phyloP scores from a whole-genome alignment of 768 basidiomycete genomes.

The Imleria badia region DNA sequence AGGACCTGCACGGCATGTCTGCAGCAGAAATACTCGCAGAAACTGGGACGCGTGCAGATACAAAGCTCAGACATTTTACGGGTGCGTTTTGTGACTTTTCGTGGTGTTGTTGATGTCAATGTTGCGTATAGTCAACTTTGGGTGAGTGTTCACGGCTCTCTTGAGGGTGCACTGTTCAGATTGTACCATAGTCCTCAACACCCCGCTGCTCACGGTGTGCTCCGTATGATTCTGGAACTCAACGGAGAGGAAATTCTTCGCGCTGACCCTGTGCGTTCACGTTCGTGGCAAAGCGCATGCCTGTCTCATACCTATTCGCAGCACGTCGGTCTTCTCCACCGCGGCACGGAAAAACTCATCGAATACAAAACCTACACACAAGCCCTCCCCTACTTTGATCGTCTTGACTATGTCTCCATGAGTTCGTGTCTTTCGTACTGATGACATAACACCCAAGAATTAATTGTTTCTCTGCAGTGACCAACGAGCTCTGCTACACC shows the following conservation, averaged over 20 bases:
- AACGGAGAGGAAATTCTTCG: slow-evolving; percentile 95
- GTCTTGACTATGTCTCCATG: slow-evolving; percentile 99
- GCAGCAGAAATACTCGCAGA: slow-evolving; percentile 81
- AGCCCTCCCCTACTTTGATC: slow-evolving; percentile 97
- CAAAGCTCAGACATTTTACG: slow-evolving; percentile 91
- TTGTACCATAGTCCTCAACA: slow-evolving; percentile 66
- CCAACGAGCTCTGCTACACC: slow-evolving; percentile 96
- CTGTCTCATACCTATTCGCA: slow-evolving; percentile 28
- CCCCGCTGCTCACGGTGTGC: slow-evolving; percentile 97
- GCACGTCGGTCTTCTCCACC: slow-evolving; percentile 95
- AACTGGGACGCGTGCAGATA: slow-evolving; percentile 65
- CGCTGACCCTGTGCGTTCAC: slow-evolving; percentile 66
- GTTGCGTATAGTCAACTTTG: slow-evolving; percentile 80
- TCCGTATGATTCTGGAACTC: slow-evolving; percentile 94
- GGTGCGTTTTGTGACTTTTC: slow-evolving; percentile 46
- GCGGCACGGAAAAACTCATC: slow-evolving; percentile 98
- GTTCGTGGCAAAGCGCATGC: background rate
- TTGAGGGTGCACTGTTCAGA: background rate
- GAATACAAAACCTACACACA: slow-evolving; percentile 99
- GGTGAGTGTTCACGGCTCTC: slow-evolving; percentile 41
- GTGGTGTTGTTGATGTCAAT: slow-evolving; percentile 5
- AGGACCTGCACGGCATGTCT: slow-evolving; percentile 79
- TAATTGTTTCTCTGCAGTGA: slow-evolving; percentile 61
- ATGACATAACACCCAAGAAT: background rate
- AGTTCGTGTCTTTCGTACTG: slow-evolving; percentile 53